Base-by-base conservation (phyloP, 2,329 filamentous ascomycete genomes). In the Cladosporium sp. region DNA sequence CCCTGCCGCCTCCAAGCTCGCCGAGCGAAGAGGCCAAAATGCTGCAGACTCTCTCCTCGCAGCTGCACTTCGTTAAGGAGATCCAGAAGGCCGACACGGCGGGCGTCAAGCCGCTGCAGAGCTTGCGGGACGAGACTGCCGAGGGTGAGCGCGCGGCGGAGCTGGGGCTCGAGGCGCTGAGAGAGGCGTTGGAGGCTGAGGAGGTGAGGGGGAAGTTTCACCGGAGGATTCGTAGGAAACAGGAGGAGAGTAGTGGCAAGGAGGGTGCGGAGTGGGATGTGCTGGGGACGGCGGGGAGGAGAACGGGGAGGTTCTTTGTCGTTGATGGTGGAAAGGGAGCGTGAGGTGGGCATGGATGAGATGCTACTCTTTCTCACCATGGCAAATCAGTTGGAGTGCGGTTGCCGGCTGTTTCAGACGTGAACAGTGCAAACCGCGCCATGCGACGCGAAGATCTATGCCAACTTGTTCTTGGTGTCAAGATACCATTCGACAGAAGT, bases 21-120 rank as follows among this genome's bases (percentile, higher is more conserved):
- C 59, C 73, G 1, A 75, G 75, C 48, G 84, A 90, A 61, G 86
- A 95, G 67, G 63, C 74, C 0, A 71, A 76, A 22, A 89, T 95
- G 81, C 78, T 95, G 3, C 66, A 78, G 18, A 91, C 85, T 1
- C 78, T 98, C 2, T 79, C 84, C 49, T 83, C 86, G 32, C 93
- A 98, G 66, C 80, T 98, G 0, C 85, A 87, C 63, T 98, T 98
- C 65, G 90, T 97, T n/a, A 84, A 82, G 56, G 82, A 89, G 57
- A 84, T 97, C 16, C 91, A 95, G 65, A 74, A 78, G 42, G 85
- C 95, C 45, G 80, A 95, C 67, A 91, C 89, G 0, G 71, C 76
- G 0, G 83, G 79, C 3, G 76, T 96, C 0, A 77, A 83, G 52
- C 91, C 93, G 0, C 72, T 98, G 41, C 78, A 81, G 46, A 85